Evolutionary conservation across 257 asterid genomes (phyloP).

Genomic region (Schizonepeta tenuifolia): DNA sequence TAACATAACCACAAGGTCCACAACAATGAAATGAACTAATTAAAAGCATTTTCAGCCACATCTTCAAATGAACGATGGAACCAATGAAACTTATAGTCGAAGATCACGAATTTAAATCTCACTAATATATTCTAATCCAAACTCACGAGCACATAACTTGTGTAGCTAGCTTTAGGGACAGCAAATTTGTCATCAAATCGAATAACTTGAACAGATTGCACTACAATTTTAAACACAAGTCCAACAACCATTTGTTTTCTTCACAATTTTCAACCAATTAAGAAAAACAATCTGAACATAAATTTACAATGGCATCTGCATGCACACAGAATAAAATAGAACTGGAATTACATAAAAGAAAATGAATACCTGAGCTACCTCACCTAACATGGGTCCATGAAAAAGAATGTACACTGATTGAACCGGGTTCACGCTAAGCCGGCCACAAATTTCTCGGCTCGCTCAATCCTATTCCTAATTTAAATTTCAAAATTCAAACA

Average conservation of each 20-base stretch:
- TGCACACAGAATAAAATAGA: background rate
- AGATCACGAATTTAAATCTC: too few species aligned
- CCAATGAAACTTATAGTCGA: too few species aligned
- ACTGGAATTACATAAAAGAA: conserved; percentile 40
- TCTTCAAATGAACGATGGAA: too few species aligned
- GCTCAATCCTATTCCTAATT: too few species aligned
- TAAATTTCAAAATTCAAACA: background rate
- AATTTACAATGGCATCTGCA: background rate
- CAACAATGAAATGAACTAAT: too few species aligned
- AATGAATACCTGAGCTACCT: conserved; percentile 41
- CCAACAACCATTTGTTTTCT: conserved; percentile 3
- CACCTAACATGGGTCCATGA: conserved; percentile 56
- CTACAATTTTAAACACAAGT: background rate
- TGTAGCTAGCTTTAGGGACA: too few species aligned
- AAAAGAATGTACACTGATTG: conserved; percentile 53
- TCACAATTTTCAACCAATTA: background rate
- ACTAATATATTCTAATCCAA: too few species aligned
- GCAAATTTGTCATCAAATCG: too few species aligned
- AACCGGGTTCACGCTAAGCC: conserved; percentile 42
- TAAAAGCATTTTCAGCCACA: too few species aligned
- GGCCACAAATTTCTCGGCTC: conserved; percentile 15
- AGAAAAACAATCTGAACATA: background rate
- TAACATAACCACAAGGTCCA: too few species aligned
- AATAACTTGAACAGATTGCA: background rate
- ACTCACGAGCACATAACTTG: too few species aligned